These are phyloP conservation scores for Phytophthora crassamura DNA, from an alignment of 352 stramenopile species.

Conservation along the genomic window DNA sequence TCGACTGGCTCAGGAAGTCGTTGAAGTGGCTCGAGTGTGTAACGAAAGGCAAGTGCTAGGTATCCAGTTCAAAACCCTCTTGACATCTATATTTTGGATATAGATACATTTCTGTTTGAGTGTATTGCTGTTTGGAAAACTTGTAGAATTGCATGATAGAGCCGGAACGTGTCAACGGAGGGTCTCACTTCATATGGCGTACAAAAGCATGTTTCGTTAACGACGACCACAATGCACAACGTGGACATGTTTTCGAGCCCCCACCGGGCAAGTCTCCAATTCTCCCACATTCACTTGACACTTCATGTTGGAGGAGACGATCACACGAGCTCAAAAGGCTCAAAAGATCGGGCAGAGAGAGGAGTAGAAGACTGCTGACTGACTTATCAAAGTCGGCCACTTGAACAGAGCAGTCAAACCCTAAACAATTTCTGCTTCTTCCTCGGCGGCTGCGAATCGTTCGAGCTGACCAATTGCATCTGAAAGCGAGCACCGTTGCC, in stretches of 20 bases:
- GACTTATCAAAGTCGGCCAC: not conserved
- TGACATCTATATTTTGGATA: not conserved
- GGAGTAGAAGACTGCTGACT: not conserved
- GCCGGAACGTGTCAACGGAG: conserved; percentile 16
- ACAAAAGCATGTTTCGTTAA: not conserved
- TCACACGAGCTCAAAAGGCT: too few relatives aligned
- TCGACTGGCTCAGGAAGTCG: conserved; percentile 7
- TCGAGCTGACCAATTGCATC: not conserved
- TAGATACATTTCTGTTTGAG: conserved; percentile 2
- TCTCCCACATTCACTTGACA: too few relatives aligned
- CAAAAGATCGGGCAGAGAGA: too few relatives aligned
- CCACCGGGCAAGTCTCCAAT: too few relatives aligned
- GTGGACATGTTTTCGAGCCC: too few relatives aligned
- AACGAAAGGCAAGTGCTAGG: conserved; percentile 24
- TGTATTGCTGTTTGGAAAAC: not conserved
- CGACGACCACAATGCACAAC: not conserved
- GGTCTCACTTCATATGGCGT: not conserved
- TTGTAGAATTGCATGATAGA: conserved; percentile 9
- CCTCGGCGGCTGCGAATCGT: not conserved
- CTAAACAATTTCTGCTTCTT: too few relatives aligned
- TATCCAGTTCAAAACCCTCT: conserved; percentile 24
- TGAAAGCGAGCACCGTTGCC: not conserved
- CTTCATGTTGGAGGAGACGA: too few relatives aligned
- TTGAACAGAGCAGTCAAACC: too few relatives aligned
- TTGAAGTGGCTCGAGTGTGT: conserved; percentile 14